Evolutionary conservation across 768 basidiomycete genomes (phyloP), one percentile per base, ranked within the genome.

Genomic region (Auricularia auricula-judae): DNA sequence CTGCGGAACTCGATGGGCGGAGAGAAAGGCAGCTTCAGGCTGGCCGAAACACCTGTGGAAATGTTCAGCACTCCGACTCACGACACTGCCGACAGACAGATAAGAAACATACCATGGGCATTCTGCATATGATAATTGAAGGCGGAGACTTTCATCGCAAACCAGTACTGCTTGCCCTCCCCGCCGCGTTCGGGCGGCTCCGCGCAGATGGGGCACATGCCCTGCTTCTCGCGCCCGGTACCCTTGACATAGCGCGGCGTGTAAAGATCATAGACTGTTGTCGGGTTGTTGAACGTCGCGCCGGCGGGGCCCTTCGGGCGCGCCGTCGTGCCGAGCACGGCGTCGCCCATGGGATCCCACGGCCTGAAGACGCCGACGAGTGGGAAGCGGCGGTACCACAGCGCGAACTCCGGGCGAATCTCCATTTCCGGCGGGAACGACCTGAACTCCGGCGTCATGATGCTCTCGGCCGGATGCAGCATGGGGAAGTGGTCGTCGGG

Each of bases 61-160:
- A 62, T 53, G 21, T 5, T 12, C 63, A 51, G 64, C 67, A 29
- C 67, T 44, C 56, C 63, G 14, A 62, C 7, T 43, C 47, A 36
- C 36, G 14, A 51, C 42, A 56, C 59, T 54, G 16, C 63, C 18
- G 44, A 58, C 18, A 18, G 42, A 23, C 14, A 18, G 16, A 36
- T 64, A 4, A 39, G 7, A 36, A 14, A 69, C 76, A 4, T 76
- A 88, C 89, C 89, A 70, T 91, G 89, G 2, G 81, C 78, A 66
- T 89, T 89, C 70, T 91, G 89, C 84, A 92, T 83, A 70, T 92
- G 90, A 69, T 91, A 91, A 72, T 91, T 91, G 77, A 85, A 91
- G 21, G 89, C 89, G 14, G 86, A 88, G 70, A 87, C 86, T 68
- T 91, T 91, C 83, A 85, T 90, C 2, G 84, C 82, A 39, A 90